Base-by-base conservation (phyloP, 1,284 basidiomycete species). In the Ganoderma meredithae region DNA sequence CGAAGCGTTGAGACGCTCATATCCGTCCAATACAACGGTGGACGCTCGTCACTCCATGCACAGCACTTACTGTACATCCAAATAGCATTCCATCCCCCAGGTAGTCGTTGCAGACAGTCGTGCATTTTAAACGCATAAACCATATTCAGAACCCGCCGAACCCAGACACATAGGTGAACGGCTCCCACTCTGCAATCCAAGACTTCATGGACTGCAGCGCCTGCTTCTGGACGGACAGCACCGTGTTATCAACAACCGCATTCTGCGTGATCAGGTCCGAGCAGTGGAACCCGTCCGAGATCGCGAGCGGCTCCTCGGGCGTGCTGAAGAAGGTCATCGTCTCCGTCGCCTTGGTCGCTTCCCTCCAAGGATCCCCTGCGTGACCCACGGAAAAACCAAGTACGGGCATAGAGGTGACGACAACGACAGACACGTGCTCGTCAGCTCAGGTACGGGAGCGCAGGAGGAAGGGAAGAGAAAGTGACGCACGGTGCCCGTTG, bases 281-380 rank as follows among this genome's bases (percentile, higher is more conserved):
- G 75, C 84, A 85, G 73, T 93, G 91, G 83, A 88, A 92, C 0
- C 88, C 91, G 68, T 90, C 83, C 53, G 86, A 79, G 10, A 86
- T 76, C 13, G 80, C 83, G 66, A 92, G 88, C 0, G 88, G 88
- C 72, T 89, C 87, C 1, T 75, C 75, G 1, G 81, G 64, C 2
- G 88, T 90, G 74, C 85, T 90, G 19, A 75, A 31, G 65, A 85
- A 81, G 65, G 79, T 72, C n/a, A 84, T 79, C 40, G 81, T 81
- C 39, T 85, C 83, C 0, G 90, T 88, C 5, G 90, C 91, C 17
- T 91, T 80, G 0, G 91, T 92, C 8, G 86, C 86, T 67, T 90
- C 89, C 68, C 85, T 84, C 91, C 90, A 93, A n/a, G 91, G 90
- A 75, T 92, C 91, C 60, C 88, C 90, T 74, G 68, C 10, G 39